These are phyloP conservation scores for Ehretia macrophylla DNA, from an alignment of 257 asterid species.

Conservation along the genomic window DNA sequence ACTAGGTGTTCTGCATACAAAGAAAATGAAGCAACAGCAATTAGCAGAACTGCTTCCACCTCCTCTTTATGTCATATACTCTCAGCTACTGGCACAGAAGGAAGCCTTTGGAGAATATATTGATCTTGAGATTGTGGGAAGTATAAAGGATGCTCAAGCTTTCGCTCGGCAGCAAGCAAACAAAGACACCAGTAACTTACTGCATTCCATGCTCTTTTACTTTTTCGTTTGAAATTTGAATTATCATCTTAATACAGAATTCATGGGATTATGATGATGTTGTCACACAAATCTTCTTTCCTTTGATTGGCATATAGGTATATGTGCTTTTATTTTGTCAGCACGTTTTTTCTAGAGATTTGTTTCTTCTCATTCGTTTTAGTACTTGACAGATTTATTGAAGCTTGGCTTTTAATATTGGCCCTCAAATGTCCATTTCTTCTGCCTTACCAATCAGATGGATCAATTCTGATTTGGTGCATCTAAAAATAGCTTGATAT, in stretches of 20 bases:
- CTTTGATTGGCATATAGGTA: neutral
- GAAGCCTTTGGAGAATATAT: slow-evolving; percentile 91
- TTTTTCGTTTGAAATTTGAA: neutral
- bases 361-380: too few relatives aligned
- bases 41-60: slow-evolving; percentile 93
- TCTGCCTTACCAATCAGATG: too few relatives aligned
- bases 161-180: slow-evolving; percentile 82
- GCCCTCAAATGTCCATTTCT: neutral
- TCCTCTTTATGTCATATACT: slow-evolving; percentile 81
- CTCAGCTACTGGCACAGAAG: slow-evolving; percentile 88
- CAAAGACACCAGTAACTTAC: slow-evolving; percentile 59
- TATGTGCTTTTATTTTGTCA: neutral
- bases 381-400: neutral
- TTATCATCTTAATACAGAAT: neutral
- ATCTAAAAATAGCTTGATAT: too few relatives aligned
- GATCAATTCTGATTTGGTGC: too few relatives aligned
- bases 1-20: slow-evolving; percentile 75
- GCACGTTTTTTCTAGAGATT: too few relatives aligned
- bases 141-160: slow-evolving; percentile 84
- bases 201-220: neutral
- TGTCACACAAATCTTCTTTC: neutral
- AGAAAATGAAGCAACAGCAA: slow-evolving; percentile 87
- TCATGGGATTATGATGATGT: neutral
- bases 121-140: slow-evolving; percentile 85
- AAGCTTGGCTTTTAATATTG: neutral